Conservation (phyloP, 139 green algal genomes). For the Picochlorum costavermella region DNA sequence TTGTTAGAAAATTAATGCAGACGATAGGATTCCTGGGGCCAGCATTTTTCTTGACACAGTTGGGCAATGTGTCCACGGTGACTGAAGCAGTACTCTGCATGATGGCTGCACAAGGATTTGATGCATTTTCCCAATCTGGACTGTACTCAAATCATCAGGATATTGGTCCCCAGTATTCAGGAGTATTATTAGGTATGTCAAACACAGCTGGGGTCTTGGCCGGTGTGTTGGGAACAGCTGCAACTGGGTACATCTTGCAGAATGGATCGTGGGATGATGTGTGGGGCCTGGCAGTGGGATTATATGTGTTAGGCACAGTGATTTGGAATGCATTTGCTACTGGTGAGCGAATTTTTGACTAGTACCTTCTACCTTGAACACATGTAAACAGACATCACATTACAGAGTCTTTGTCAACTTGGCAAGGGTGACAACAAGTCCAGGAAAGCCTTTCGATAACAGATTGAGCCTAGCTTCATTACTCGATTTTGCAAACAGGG, state of each 20-base stretch:
- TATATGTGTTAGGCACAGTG: slow-evolving; percentile 89
- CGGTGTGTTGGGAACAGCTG: slow-evolving; percentile 84
- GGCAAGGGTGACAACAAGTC: slow-evolving; percentile 56
- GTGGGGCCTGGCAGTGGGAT: slow-evolving; percentile 75
- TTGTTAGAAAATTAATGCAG: slow-evolving; percentile 86
- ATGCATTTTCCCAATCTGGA: slow-evolving; percentile 82
- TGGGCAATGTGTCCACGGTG: slow-evolving; percentile 51
- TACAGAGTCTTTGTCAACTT: slow-evolving; percentile 27
- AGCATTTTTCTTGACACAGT: slow-evolving; percentile 85
- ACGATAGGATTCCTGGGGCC: slow-evolving; percentile 93
- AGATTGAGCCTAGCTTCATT: slow-evolving; percentile 62
- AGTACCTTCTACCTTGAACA: neutral
- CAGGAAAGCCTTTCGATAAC: slow-evolving; percentile 57
- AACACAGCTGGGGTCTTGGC: slow-evolving; percentile 96
- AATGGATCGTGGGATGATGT: slow-evolving; percentile 58
- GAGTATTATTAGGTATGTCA: slow-evolving; percentile 89
- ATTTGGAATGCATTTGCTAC: slow-evolving; percentile 88
- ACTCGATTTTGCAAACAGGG: slow-evolving; percentile 66
- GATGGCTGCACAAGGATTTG: slow-evolving; percentile 80
- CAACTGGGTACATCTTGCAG: slow-evolving; percentile 82
- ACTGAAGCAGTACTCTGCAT: slow-evolving; percentile 80
- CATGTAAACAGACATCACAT: slow-evolving; percentile 5
- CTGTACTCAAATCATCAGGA: slow-evolving; percentile 98
- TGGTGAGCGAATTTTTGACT: slow-evolving; percentile 83
- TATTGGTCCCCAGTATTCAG: slow-evolving; percentile 89